Base-by-base conservation (phyloP, 164 flowering plant species). In the Santalum album region DNA sequence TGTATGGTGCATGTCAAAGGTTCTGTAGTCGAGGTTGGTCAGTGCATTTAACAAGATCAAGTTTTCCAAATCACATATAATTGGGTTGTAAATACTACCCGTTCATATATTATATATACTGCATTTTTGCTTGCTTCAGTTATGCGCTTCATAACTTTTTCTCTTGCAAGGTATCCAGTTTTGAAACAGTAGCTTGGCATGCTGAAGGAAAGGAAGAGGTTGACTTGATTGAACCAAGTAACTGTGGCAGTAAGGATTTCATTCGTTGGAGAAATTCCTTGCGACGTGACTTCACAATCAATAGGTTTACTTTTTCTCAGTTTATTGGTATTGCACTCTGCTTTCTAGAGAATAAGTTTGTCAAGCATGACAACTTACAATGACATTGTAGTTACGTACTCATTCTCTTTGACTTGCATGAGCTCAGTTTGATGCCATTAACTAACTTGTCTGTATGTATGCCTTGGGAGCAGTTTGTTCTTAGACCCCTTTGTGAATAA, bases 271-370 rank as follows among this genome's bases (percentile, higher is more conserved):
- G 58, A 60, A 59, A 89, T 48, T 74, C 80, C 62, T 54, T 83
- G 81, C 48, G 48, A 6, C 71, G 99, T 42, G 99, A 94, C 66
- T 94, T 94, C 74, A 94, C 97, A 16, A 66, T 94, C 51, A 94
- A 94, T 68, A 78, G 97, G 99, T 80, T 9, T 24, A 27, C 0
- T 50, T 44, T 54, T 49, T 23, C 22, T 53, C 19, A 14, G 32
- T 17, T 52, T 59, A 4, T 12, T 51, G n/a, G n/a, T n/a, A n/a
- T n/a, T n/a, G n/a, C n/a, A n/a, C n/a, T n/a, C n/a, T n/a, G n/a
- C n/a, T n/a, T n/a, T n/a, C n/a, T n/a, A n/a, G n/a, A n/a, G n/a
- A n/a, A n/a, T n/a, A n/a, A n/a, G n/a, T n/a, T 51, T 18, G 29
- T 44, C 15, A 4, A 32, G 16, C 22, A 9, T 43, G 11, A n/a